These are phyloP conservation scores for Aspergillus intermedius DNA, from an alignment of 2,329 filamentous ascomycete genomes.

Conservation along the genomic window DNA sequence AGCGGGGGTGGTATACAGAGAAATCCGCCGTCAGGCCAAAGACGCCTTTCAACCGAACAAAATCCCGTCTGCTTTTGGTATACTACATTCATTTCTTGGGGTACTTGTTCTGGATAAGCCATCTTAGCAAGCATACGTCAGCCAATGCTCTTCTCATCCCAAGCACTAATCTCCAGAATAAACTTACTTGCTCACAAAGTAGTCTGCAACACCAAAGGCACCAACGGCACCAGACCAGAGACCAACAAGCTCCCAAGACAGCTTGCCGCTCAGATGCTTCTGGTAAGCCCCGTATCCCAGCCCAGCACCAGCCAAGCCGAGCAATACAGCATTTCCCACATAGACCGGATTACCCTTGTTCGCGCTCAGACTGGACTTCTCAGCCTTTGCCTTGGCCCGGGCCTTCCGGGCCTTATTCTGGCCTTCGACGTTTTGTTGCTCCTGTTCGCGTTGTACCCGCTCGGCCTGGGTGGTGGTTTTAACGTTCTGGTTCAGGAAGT, in stretches of 20 bases:
- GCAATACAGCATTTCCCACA: conserved; percentile 40
- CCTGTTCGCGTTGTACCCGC: conserved; percentile 37
- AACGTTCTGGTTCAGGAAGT: conserved; percentile 36
- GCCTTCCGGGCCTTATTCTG: conserved; percentile 23
- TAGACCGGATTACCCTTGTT: conserved; percentile 44
- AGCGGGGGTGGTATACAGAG: too few relatives aligned
- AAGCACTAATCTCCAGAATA: not conserved
- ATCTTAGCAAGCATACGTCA: conserved; percentile 26
- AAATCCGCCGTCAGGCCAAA: not conserved
- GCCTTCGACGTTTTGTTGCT: conserved; percentile 22
- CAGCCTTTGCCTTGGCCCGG: conserved; percentile 28
- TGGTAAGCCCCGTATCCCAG: conserved; percentile 44
- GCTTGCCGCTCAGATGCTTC: conserved; percentile 39
- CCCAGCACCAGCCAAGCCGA: conserved; percentile 35
- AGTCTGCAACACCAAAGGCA: conserved; percentile 40
- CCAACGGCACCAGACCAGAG: conserved; percentile 39
- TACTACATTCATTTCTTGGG: conserved; percentile 37
- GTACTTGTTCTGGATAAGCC: conserved; percentile 47
- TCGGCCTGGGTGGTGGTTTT: conserved; percentile 43
- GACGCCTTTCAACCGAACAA: not conserved
- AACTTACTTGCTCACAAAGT: conserved; percentile 45
- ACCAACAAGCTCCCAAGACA: conserved; percentile 42
- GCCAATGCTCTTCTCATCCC: not conserved
- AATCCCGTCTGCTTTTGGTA: not conserved
- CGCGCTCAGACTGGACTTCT: conserved; percentile 23